Evolutionary conservation across 2,329 filamentous ascomycete species (phyloP).

Genomic region (Sordariomycetes sp.): DNA sequence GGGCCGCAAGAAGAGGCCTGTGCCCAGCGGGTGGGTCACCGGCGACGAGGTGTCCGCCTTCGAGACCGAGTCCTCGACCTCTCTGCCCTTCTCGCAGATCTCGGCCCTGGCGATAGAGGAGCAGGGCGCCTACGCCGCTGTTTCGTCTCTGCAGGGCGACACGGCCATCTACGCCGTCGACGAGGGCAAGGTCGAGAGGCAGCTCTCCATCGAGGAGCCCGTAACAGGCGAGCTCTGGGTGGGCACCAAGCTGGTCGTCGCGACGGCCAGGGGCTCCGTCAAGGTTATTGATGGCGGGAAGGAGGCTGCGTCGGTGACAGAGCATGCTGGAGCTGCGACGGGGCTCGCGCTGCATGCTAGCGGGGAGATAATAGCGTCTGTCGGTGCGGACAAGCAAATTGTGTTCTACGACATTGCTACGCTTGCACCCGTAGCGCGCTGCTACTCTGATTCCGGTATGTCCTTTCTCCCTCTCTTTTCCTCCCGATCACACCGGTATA

Average conservation of each 20-base stretch:
- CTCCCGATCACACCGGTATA: background rate
- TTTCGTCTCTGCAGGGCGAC: constrained; percentile 65
- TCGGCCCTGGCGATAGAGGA: constrained; percentile 35
- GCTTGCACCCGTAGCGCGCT: constrained; percentile 61
- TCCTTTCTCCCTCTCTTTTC: constrained; percentile 11
- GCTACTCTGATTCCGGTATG: constrained; percentile 72
- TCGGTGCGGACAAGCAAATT: constrained; percentile 86
- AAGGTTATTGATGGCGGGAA: constrained; percentile 68
- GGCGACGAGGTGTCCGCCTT: constrained; percentile 54
- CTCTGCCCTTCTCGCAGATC: constrained; percentile 34
- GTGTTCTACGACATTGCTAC: constrained; percentile 72
- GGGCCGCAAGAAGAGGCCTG: constrained; percentile 77
- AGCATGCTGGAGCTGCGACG: constrained; percentile 74
- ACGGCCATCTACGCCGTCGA: constrained; percentile 67
- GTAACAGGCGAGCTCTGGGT: constrained; percentile 58
- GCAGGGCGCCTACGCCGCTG: constrained; percentile 52
- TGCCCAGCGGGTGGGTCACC: constrained; percentile 78
- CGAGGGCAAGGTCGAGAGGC: constrained; percentile 55
- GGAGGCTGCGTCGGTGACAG: constrained; percentile 59
- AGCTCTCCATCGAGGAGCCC: constrained; percentile 55
- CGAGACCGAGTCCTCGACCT: constrained; percentile 29
- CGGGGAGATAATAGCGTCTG: constrained; percentile 72
- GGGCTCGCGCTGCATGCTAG: constrained; percentile 74
- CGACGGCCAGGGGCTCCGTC: constrained; percentile 65
- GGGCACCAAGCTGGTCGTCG: constrained; percentile 58